These are phyloP conservation scores for Cryptosporidium muris DNA, from an alignment of 169 alveolate genomes.

Conservation along the genomic window DNA sequence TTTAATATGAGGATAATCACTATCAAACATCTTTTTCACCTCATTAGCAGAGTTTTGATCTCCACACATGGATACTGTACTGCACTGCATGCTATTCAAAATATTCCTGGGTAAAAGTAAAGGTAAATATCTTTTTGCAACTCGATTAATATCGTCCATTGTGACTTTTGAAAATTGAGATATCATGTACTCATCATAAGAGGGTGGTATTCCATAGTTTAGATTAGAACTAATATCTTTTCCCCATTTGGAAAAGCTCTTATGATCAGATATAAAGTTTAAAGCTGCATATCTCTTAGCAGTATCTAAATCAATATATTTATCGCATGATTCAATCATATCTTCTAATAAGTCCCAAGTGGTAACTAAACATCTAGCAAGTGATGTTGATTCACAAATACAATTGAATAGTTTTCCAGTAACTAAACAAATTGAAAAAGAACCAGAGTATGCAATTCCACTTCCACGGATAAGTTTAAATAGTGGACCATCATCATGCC, in stretches of 20 bases:
- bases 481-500: conserved; percentile 53
- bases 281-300: conserved; percentile 49
- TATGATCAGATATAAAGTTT: conserved; percentile 39
- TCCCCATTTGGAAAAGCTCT: conserved; percentile 38
- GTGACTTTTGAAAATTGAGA: conserved; percentile 22
- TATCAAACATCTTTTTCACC: neutral
- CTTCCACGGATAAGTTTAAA: conserved; percentile 35
- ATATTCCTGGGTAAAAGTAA: conserved; percentile 11
- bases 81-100: neutral
- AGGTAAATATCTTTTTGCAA: conserved; percentile 31
- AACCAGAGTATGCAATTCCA: conserved; percentile 57
- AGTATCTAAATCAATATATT: conserved; percentile 23
- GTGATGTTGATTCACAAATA: conserved; percentile 57
- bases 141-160: conserved; percentile 56
- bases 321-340: conserved; percentile 23
- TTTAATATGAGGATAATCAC: neutral
- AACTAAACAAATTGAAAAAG: conserved; percentile 14
- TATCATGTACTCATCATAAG: conserved; percentile 36
- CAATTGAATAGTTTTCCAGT: conserved; percentile 61
- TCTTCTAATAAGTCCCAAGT: conserved; percentile 62
- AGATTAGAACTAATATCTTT: conserved; percentile 46
- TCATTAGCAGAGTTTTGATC: conserved; percentile 11
- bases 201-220: conserved; percentile 32
- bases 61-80: conserved; percentile 43
- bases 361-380: conserved; percentile 32